Evolutionary conservation across 2,329 filamentous ascomycete species (phyloP).

Genomic region (Beauveria medogensis): DNA sequence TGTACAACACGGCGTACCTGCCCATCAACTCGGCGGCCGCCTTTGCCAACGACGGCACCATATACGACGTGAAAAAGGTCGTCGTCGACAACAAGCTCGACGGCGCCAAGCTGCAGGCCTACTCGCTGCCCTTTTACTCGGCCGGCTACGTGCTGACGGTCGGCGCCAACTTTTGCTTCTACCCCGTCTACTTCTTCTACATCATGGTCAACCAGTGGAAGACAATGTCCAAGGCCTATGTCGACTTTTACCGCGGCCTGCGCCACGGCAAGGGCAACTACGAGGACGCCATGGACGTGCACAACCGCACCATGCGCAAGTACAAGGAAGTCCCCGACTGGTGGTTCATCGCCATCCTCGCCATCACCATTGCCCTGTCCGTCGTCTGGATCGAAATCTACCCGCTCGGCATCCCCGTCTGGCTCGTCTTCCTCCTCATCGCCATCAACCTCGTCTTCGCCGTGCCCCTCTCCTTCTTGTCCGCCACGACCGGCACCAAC

Average conservation of each 20-base stretch:
- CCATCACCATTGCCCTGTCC: slow-evolving; percentile 22
- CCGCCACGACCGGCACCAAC: slow-evolving; percentile 37
- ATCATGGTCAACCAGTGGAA: slow-evolving; percentile 34
- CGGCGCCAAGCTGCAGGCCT: slow-evolving; percentile 29
- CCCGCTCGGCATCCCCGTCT: slow-evolving; percentile 19
- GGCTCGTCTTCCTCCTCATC: slow-evolving; percentile 20
- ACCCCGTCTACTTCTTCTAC: slow-evolving; percentile 35
- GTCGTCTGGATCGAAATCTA: slow-evolving; percentile 20
- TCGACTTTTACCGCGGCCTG: slow-evolving; percentile 31
- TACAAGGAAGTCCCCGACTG: slow-evolving; percentile 38
- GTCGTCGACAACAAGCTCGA: slow-evolving; percentile 31
- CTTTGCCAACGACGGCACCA: slow-evolving; percentile 33
- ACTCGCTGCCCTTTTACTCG: slow-evolving; percentile 37
- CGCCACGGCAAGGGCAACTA: slow-evolving; percentile 32
- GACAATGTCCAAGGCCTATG: slow-evolving; percentile 28
- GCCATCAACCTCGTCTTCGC: slow-evolving; percentile 31
- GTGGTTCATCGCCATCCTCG: slow-evolving; percentile 36
- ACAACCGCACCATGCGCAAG: slow-evolving; percentile 31
- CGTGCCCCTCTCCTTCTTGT: slow-evolving; percentile 35
- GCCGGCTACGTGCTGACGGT: slow-evolving; percentile 33
- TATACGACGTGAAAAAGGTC: slow-evolving; percentile 28
- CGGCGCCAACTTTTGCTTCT: slow-evolving; percentile 36
- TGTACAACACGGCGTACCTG: slow-evolving; percentile 35
- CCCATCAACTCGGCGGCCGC: slow-evolving; percentile 37
- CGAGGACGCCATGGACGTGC: slow-evolving; percentile 32